These are phyloP conservation scores for Gossypium schwendimanii DNA, from an alignment of 441 rosid genomes.

Conservation along the genomic window DNA sequence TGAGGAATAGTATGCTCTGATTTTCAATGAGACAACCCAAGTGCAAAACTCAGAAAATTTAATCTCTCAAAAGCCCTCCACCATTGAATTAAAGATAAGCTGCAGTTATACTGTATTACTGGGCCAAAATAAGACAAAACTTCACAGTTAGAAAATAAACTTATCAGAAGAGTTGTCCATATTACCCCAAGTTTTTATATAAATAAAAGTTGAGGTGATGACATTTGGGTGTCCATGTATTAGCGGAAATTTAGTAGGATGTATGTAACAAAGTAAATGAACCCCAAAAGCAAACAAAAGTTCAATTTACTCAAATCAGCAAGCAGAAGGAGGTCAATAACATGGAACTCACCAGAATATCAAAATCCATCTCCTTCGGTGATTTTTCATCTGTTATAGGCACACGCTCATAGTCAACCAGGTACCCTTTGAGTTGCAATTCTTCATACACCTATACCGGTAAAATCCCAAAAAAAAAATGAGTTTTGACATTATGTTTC, in stretches of 20 bases:
- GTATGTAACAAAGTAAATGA: not conserved
- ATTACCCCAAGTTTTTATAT: not conserved
- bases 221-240: not conserved
- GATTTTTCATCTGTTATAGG: conserved; percentile 98
- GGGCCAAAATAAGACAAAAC: not conserved
- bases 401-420: conserved; percentile 90
- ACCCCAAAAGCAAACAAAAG: conserved; percentile 1
- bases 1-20: not conserved
- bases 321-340: conserved; percentile 2
- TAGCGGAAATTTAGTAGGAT: not conserved
- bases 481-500: conserved; percentile 16
- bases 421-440: conserved; percentile 83
- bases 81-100: not conserved
- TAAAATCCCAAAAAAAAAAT: conserved; percentile 11
- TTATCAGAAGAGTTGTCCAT: not conserved
- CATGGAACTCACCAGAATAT: conserved; percentile 57
- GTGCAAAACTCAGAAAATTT: conserved; percentile 8
- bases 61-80: conserved; percentile 9
- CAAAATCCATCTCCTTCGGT: conserved; percentile 91
- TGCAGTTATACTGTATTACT: conserved; percentile 3
- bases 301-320: not conserved
- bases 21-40: conserved; percentile 10
- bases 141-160: not conserved
- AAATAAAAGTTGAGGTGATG: not conserved
- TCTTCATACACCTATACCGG: conserved; percentile 71